Base-by-base conservation (phyloP, 345 rosid genomes). In the Acer yangbiense region DNA sequence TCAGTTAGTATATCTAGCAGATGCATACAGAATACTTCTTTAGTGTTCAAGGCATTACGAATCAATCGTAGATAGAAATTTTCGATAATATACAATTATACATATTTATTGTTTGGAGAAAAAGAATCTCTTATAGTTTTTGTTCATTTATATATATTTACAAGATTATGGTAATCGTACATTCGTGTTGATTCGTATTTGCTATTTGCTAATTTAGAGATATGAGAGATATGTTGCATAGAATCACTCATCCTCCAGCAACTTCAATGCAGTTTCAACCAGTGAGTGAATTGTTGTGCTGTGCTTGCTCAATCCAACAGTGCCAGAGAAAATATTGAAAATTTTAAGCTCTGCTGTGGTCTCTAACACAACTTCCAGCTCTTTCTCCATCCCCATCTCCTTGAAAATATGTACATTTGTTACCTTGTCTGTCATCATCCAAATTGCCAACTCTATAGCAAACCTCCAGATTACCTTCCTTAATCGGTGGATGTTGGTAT, bases 311-410 rank as follows among this genome's bases (percentile, higher is more conserved):
- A 92, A 66, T 41, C 97, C 97, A 41, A 88, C 89, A 57, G 87
- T 85, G 29, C 94, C 93, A 0, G 93, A 94, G 90, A 94, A 92
- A 41, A 92, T 84, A 74, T 87, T 89, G 80, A 91, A 92, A 87
- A 84, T 92, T 78, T 94, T 97, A 8, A 90, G 77, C 85, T 92
- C 97, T 29, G 91, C 80, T 6, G 98, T 94, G 20, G 91, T 89
- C 76, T 94, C 97, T 50, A 88, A 55, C 72, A 90, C 93, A 68
- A 77, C 75, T 62, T 87, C 89, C 17, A 91, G 84, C 83, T 85
- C 90, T 76, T 72, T 78, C 82, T 83, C 90, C 88, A 92, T 29
- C 18, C 90, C 86, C 69, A 88, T 72, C 1, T 82, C 82, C 74
- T 78, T 82, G 58, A 91, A 88, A 57, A 76, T 75, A 18, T 17